A percentile compares a stretch with the other conserved stretches of the same genome.
Evolutionary conservation across 192 early-diverging fungal species (phyloP).

Genomic region (Gaertneriomyces semiglobifer): DNA sequence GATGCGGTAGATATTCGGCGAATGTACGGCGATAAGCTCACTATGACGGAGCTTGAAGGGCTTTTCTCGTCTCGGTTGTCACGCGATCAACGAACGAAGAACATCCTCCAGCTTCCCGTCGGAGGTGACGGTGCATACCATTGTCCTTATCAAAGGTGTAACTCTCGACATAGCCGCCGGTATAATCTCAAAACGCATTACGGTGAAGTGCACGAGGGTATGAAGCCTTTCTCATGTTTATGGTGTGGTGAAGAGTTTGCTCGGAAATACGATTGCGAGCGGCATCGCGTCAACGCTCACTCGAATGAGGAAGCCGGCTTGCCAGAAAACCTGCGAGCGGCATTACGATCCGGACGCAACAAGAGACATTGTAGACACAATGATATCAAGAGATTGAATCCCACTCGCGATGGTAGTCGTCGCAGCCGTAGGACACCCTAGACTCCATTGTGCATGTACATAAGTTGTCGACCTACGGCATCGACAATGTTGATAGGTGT

Average conservation of each 20-base stretch:
- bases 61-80: slow-evolving; percentile 2
- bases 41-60: not conserved
- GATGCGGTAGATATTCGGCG: no score
- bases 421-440: no score
- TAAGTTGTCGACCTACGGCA: no score
- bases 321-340: slow-evolving; percentile 1
- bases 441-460: no score
- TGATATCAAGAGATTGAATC: no score
- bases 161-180: slow-evolving; percentile 1
- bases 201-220: not conserved
- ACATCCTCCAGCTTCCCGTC: slow-evolving; percentile 7
- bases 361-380: no score
- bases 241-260: slow-evolving; percentile 11
- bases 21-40: not conserved
- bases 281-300: slow-evolving; percentile 12
- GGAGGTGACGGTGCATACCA: not conserved
- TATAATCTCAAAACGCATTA: slow-evolving; percentile 20
- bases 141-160: slow-evolving; percentile 1
- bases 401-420: no score
- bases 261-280: slow-evolving; percentile 10
- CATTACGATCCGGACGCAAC: not conserved
- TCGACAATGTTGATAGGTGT: no score
- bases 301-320: not conserved
- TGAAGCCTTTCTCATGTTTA: slow-evolving; percentile 1
- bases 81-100: not conserved